These are phyloP conservation scores for Cercospora janseana DNA, from an alignment of 2,329 filamentous ascomycete species.

Conservation along the genomic window DNA sequence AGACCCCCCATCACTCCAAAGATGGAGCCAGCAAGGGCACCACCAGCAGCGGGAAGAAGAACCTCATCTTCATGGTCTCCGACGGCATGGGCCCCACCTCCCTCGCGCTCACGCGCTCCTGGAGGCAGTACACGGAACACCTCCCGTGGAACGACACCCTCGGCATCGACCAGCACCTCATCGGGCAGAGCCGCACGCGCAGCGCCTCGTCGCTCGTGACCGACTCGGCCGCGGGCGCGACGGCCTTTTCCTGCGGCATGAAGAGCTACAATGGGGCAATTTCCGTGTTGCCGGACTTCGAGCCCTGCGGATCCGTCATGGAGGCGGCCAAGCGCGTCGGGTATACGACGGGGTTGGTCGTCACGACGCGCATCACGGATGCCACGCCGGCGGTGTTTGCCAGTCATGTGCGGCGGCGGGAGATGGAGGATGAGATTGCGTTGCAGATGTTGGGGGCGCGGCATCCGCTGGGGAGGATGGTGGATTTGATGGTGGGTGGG, in stretches of 20 bases:
- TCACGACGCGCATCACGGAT: slow-evolving; percentile 92
- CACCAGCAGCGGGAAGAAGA: slow-evolving; percentile 65
- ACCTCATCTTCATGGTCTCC: slow-evolving; percentile 98
- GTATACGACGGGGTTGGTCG: slow-evolving; percentile 88
- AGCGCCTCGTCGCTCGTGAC: slow-evolving; percentile 84
- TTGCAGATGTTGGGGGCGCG: slow-evolving; percentile 81
- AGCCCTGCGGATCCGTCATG: slow-evolving; percentile 85
- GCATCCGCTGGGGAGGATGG: slow-evolving; percentile 78
- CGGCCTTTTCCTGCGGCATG: slow-evolving; percentile 84
- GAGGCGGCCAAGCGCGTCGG: slow-evolving; percentile 91
- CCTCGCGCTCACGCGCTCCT: slow-evolving; percentile 80
- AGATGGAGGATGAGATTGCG: slow-evolving; percentile 86
- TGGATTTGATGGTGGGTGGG: slow-evolving; percentile 90
- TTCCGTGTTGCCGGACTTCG: slow-evolving; percentile 77
- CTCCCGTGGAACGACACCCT: slow-evolving; percentile 75
- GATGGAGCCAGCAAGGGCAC: slow-evolving; percentile 3
- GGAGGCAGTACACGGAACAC: slow-evolving; percentile 71
- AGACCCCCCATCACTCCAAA: slow-evolving; percentile 13
- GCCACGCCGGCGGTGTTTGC: slow-evolving; percentile 96
- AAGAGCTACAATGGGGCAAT: slow-evolving; percentile 99
- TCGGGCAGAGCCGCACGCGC: slow-evolving; percentile 83
- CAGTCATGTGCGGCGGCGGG: slow-evolving; percentile 74
- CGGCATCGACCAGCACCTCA: slow-evolving; percentile 80
- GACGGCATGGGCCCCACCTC: slow-evolving; percentile 98
- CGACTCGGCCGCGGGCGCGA: slow-evolving; percentile 94